Evolutionary conservation across 139 green algal species (phyloP).

Genomic region (Chlamydomonas asymmetrica): DNA sequence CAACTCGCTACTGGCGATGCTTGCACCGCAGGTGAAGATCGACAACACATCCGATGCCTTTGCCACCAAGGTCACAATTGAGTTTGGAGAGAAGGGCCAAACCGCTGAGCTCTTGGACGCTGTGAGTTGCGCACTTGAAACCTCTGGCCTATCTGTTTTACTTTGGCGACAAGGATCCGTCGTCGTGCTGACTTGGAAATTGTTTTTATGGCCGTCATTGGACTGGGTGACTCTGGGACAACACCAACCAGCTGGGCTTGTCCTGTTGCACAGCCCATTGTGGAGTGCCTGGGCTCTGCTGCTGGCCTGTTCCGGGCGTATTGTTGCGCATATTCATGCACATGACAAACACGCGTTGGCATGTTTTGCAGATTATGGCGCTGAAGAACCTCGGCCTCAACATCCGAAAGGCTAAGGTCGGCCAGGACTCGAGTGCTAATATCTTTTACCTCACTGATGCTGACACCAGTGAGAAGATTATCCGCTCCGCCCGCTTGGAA

Average conservation of each 20-base stretch:
- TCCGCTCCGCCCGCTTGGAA: constrained; percentile 80
- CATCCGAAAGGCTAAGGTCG: constrained; percentile 84
- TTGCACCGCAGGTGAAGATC: constrained; percentile 82
- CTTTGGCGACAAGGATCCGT: no score
- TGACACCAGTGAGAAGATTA: constrained; percentile 80
- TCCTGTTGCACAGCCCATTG: no score
- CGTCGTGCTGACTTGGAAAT: no score
- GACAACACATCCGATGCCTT: constrained; percentile 90
- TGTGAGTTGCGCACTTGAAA: no score
- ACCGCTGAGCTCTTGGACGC: constrained; percentile 89
- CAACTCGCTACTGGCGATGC: not conserved
- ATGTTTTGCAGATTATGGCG: constrained; percentile 64
- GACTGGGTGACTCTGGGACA: no score
- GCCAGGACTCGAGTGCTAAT: constrained; percentile 32
- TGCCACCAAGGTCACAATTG: constrained; percentile 81
- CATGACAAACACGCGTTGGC: not conserved
- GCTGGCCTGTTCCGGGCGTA: not conserved
- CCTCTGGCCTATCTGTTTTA: no score
- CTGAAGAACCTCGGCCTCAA: constrained; percentile 90
- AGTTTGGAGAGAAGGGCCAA: constrained; percentile 81
- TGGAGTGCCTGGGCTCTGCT: no score
- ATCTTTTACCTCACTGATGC: constrained; percentile 90
- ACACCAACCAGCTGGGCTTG: no score
- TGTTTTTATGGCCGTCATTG: no score
- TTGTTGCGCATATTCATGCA: not conserved